phyloP scores from a whole-genome alignment of 2,329 filamentous ascomycete genomes.

The Diplodia mutila region DNA sequence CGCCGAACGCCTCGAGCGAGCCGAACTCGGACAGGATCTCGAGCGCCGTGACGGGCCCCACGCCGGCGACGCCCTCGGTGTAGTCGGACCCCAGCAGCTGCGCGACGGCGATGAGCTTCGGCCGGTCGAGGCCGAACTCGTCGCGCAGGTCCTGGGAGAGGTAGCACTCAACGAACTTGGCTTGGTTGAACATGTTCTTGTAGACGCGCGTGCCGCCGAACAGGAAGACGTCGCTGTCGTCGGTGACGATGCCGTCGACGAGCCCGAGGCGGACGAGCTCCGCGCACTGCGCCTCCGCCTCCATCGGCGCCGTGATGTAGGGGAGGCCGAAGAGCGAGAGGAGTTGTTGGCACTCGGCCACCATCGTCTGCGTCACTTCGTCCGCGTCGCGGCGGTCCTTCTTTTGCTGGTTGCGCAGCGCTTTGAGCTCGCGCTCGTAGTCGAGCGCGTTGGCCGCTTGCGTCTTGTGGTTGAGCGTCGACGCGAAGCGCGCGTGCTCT shows the following conservation, averaged over 20 bases:
- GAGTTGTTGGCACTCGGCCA: constrained; percentile 90
- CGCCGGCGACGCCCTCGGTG: constrained; percentile 85
- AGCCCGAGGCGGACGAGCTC: constrained; percentile 83
- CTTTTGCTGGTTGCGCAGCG: constrained; percentile 90
- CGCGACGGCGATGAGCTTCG: constrained; percentile 87
- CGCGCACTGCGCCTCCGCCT: constrained; percentile 96
- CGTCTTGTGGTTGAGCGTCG: constrained; percentile 74
- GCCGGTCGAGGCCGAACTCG: constrained; percentile 85
- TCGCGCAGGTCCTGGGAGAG: constrained; percentile 79
- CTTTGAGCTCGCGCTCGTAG: constrained; percentile 85
- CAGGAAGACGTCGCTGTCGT: constrained; percentile 94
- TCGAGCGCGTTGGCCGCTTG: constrained; percentile 63
- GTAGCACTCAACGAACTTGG: constrained; percentile 98
- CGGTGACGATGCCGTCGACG: constrained; percentile 96
- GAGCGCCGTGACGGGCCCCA: constrained; percentile 91
- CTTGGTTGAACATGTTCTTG: constrained; percentile 99
- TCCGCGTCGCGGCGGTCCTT: constrained; percentile 95
- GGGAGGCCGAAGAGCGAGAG: constrained; percentile 89
- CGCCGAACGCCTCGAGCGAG: constrained; percentile 73
- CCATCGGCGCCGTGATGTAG: constrained; percentile 97
- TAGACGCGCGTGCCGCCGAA: constrained; percentile 96
- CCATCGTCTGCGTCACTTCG: constrained; percentile 95
- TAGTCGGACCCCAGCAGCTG: constrained; percentile 94
- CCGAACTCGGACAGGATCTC: constrained; percentile 93
- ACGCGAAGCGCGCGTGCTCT: constrained; percentile 91